These are phyloP conservation scores for Blastobotrys persicus DNA, from an alignment of 1,139 yeast species.

Conservation along the genomic window DNA sequence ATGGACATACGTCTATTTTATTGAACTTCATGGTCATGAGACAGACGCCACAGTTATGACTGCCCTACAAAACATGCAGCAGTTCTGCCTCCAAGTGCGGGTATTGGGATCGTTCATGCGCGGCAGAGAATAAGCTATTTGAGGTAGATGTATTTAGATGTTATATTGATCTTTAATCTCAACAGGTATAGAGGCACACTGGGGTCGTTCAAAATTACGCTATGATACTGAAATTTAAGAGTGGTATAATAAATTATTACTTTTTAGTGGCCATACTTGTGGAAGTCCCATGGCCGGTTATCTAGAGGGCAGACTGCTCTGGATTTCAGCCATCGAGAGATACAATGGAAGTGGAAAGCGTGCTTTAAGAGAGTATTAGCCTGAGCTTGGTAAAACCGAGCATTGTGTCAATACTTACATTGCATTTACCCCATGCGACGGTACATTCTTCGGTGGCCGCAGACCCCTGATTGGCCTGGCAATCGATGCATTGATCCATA, in stretches of 20 bases:
- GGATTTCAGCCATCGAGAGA: constrained; percentile 93
- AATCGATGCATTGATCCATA: constrained; percentile 98
- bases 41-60: constrained; percentile 19
- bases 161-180: too few relatives aligned
- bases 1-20: constrained; percentile 85
- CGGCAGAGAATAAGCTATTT: constrained; percentile 7
- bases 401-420: constrained; percentile 40
- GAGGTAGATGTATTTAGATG: too few relatives aligned
- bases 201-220: too few relatives aligned
- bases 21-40: constrained; percentile 52
- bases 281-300: constrained; percentile 85
- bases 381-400: not conserved
- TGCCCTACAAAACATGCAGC: constrained; percentile 22
- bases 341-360: constrained; percentile 94
- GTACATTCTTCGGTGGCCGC: constrained; percentile 76
- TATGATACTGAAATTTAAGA: too few relatives aligned
- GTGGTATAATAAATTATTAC: constrained; percentile 5
- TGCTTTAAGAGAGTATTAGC: constrained; percentile 40
- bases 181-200: too few relatives aligned
- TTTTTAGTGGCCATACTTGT: constrained; percentile 62
- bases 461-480: constrained; percentile 78
- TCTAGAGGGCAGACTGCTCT: constrained; percentile 97
- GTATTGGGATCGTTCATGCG: constrained; percentile 25
- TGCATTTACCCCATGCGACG: constrained; percentile 97
- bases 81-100: constrained; percentile 21